Evolutionary conservation across 2,329 filamentous ascomycete species (phyloP).

Genomic region (Cladosporium sp.): DNA sequence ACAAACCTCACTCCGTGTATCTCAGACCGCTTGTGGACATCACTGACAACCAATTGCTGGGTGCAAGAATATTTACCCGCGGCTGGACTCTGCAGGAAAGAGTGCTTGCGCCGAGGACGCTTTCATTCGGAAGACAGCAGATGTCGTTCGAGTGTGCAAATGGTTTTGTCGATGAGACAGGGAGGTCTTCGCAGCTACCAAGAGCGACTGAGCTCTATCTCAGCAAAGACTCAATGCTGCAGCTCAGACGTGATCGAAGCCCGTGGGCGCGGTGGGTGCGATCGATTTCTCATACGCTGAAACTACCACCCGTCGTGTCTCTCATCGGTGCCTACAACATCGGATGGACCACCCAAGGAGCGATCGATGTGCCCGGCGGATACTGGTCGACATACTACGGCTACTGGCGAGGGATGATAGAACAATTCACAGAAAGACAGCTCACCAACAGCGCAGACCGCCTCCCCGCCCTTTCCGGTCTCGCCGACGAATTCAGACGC

Average conservation of each 20-base stretch:
- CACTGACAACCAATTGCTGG: slow-evolving; percentile 9
- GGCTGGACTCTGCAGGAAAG: slow-evolving; percentile 16
- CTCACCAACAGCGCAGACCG: neutral
- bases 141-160: slow-evolving; percentile 15
- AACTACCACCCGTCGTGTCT: neutral
- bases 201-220: neutral
- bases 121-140: slow-evolving; percentile 15
- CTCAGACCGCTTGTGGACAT: slow-evolving; percentile 4
- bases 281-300: neutral
- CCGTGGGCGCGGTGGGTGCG: neutral
- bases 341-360: neutral
- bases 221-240: neutral
- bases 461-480: neutral
- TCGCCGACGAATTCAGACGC: neutral
- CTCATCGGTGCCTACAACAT: neutral
- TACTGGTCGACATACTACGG: neutral
- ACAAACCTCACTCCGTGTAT: neutral
- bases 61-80: slow-evolving; percentile 10
- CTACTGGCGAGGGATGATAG: neutral
- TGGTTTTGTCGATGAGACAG: slow-evolving; percentile 9
- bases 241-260: neutral
- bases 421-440: neutral
- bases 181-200: neutral
- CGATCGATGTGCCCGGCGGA: neutral
- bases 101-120: slow-evolving; percentile 13